phyloP scores from a whole-genome alignment of 2,329 filamentous ascomycete genomes.

The Nemania serpens region DNA sequence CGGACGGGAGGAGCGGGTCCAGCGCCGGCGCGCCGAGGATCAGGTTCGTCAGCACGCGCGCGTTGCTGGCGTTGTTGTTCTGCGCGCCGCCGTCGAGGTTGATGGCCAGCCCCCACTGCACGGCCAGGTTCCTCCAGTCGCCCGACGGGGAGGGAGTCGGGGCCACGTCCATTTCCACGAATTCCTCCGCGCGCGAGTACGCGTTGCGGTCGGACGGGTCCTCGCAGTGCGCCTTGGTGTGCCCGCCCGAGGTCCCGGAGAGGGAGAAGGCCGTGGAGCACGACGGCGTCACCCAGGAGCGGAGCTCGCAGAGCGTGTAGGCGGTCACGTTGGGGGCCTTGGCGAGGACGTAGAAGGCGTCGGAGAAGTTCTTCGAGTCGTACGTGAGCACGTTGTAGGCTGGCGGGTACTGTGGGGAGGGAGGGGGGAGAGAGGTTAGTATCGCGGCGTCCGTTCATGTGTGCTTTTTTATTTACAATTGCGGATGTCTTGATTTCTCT shows the following conservation, averaged over 20 bases:
- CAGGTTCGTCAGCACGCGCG: conserved; percentile 61
- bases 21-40: conserved; percentile 51
- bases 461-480: too few relatives aligned
- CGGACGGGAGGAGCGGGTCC: conserved; percentile 61
- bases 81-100: conserved; percentile 60
- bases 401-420: conserved; percentile 52
- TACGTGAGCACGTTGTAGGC: conserved; percentile 71
- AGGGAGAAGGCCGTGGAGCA: conserved; percentile 69
- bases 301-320: conserved; percentile 71
- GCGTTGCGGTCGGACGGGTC: conserved; percentile 56
- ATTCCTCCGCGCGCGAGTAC: conserved; percentile 57
- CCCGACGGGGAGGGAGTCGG: conserved; percentile 41
- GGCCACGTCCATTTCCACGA: conserved; percentile 23
- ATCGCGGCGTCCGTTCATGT: too few relatives aligned
- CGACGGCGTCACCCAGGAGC: conserved; percentile 64
- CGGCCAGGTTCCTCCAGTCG: conserved; percentile 62
- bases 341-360: conserved; percentile 69
- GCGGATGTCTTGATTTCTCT: too few relatives aligned
- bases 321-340: conserved; percentile 47
- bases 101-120: conserved; percentile 59
- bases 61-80: conserved; percentile 62
- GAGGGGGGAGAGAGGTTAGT: too few relatives aligned
- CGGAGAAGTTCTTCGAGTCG: conserved; percentile 46
- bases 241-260: conserved; percentile 61
- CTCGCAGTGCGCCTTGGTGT: conserved; percentile 65